Conservation (phyloP, 1,284 basidiomycete species). For the Ceratobasidium sp. region DNA sequence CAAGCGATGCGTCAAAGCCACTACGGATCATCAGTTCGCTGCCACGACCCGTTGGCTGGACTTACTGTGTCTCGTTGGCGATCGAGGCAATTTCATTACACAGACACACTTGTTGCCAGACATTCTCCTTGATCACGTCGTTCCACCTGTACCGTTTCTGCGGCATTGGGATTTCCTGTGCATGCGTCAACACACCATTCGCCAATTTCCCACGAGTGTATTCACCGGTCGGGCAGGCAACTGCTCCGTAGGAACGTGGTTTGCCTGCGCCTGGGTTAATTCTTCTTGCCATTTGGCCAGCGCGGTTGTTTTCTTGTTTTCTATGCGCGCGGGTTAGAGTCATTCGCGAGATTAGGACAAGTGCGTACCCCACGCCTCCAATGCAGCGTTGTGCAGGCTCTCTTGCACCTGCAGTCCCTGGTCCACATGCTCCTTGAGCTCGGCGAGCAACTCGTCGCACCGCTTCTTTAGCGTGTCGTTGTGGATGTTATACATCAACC, state of each 20-base stretch:
- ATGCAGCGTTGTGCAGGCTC: slow-evolving; percentile 68
- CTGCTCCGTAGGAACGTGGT: slow-evolving; percentile 21
- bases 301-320: slow-evolving; percentile 13
- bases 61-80: slow-evolving; percentile 85
- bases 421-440: slow-evolving; percentile 63
- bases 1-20: slow-evolving; percentile 65
- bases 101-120: slow-evolving; percentile 78
- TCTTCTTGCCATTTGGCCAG: slow-evolving; percentile 36
- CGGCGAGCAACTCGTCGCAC: slow-evolving; percentile 66
- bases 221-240: slow-evolving; percentile 18
- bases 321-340: background rate
- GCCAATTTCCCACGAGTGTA: background rate
- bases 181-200: background rate
- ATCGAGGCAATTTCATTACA: slow-evolving; percentile 80
- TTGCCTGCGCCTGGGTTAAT: slow-evolving; percentile 15
- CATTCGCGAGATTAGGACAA: background rate
- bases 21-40: slow-evolving; percentile 49
- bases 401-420: slow-evolving; percentile 74
- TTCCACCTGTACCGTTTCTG: slow-evolving; percentile 74
- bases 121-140: slow-evolving; percentile 73
- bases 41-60: slow-evolving; percentile 41
- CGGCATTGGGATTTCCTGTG: slow-evolving; percentile 49
- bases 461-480: slow-evolving; percentile 64
- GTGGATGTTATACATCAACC: slow-evolving; percentile 75
- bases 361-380: slow-evolving; percentile 66